Percentiles rank a stretch among this genome's conserved stretches.
phyloP scores from a whole-genome alignment of 2,329 filamentous ascomycete genomes.

The Cordyceps fumosorosea region DNA sequence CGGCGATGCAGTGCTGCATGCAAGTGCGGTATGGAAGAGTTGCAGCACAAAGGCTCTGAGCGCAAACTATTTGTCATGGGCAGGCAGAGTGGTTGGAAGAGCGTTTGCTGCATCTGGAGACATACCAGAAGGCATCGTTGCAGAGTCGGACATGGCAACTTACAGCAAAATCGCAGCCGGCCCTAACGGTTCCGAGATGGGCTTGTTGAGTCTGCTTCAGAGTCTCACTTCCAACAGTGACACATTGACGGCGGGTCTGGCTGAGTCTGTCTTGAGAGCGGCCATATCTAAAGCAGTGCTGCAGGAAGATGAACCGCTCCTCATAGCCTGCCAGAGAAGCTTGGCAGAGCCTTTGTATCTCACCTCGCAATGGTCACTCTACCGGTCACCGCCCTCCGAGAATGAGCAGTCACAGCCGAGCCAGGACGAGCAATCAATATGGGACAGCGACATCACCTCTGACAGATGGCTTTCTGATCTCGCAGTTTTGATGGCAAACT shows the following conservation, averaged over 20 bases:
- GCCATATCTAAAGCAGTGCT: constrained; percentile 48
- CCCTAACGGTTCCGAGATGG: constrained; percentile 53
- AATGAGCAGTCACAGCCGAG: not conserved
- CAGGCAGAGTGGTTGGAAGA: constrained; percentile 74
- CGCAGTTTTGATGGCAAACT: constrained; percentile 54
- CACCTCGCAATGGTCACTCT: constrained; percentile 52
- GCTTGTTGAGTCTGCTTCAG: constrained; percentile 55
- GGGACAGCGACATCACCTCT: constrained; percentile 35
- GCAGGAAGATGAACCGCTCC: constrained; percentile 40
- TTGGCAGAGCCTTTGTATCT: constrained; percentile 44
- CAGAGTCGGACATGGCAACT: constrained; percentile 50
- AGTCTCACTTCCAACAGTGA: constrained; percentile 54
- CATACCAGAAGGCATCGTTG: constrained; percentile 52
- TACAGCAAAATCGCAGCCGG: constrained; percentile 42
- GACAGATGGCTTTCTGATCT: constrained; percentile 56
- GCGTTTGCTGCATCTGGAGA: constrained; percentile 73
- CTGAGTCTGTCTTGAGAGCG: constrained; percentile 52
- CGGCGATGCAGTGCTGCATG: constrained; percentile 52
- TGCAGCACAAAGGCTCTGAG: constrained; percentile 59
- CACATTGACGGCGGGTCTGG: constrained; percentile 49
- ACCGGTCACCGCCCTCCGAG: constrained; percentile 51
- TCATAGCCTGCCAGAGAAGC: constrained; percentile 44
- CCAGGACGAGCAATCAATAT: constrained; percentile 20
- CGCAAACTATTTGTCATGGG: constrained; percentile 73
- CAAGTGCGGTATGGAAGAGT: constrained; percentile 68